Base-by-base conservation (phyloP, 2,329 filamentous ascomycete species). In the Colletotrichum endophyticum region DNA sequence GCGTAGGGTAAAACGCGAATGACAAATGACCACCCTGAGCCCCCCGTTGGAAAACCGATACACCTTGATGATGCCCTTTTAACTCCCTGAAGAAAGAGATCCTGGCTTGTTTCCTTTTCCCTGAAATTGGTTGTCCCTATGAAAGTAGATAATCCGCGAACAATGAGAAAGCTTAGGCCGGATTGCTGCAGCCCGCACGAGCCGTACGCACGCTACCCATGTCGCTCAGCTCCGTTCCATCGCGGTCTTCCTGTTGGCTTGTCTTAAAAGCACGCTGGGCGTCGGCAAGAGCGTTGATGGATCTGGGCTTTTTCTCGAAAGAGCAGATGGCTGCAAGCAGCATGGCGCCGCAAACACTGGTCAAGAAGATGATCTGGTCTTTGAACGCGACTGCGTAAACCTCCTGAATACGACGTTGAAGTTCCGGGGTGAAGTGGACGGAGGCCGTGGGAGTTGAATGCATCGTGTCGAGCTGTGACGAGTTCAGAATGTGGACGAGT, bases 361-460 rank as follows among this genome's bases (percentile, higher is more conserved):
- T 84, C 85, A 90, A 87, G 63, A 90, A 81, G 70, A 85, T 86
- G 49, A 88, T 85, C 75, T 90, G 86, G 32, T 85, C 83, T 2
- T 84, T 83, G 79, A 90, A 90, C 3, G 88, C 88, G 2, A 78
- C 81, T 0, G 88, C 85, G 72, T 90, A 90, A 9, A 87, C 85
- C 16, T 82, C 79, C 68, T 84, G 85, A 28, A 89, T 83, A 11
- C 82, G 75, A 2, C 82, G 79, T 59, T 84, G 83, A 16, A 85
- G 78, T 2, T 83, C 79, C 0, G 76, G 67, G 1, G 85, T 81
- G 34, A 88, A 81, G 30, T 82, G 80, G 12, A 86, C 80, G 27
- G 84, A 81, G 27, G 85, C 84, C 1, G 86, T 82, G 1, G 87
- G 88, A 30, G 86, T 88, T 28, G 86, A 87, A 75, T 87, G 87